Evolutionary conservation across 306 rosid genomes (phyloP).

Genomic region (Vigna mungo): DNA sequence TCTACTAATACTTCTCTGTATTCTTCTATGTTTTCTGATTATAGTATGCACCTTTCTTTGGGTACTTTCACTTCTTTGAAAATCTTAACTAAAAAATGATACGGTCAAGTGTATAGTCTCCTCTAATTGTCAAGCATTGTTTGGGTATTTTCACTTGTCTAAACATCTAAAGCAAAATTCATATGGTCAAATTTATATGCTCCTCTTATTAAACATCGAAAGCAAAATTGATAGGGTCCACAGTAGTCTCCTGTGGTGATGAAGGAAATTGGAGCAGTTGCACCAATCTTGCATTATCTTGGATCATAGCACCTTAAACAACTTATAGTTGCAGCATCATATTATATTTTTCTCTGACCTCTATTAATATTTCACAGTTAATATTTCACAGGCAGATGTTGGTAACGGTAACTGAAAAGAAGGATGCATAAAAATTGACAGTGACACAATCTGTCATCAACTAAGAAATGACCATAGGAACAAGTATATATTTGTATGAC

Average conservation of each 20-base stretch:
- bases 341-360: background rate
- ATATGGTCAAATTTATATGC: background rate
- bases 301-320: background rate
- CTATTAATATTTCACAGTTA: background rate
- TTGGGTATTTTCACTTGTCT: background rate
- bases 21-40: no score
- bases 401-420: background rate
- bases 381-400: background rate
- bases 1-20: no score
- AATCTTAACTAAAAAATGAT: background rate
- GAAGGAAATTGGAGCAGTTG: background rate
- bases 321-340: conserved; percentile 8
- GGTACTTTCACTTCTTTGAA: background rate
- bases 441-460: background rate
- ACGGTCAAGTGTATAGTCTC: background rate
- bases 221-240: background rate
- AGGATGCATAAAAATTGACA: background rate
- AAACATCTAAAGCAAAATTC: background rate
- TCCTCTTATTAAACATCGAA: background rate
- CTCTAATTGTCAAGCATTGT: background rate
- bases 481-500: background rate
- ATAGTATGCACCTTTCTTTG: background rate
- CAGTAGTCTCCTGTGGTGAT: background rate
- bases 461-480: background rate
- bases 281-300: background rate